Percentiles rank a stretch among this genome's conserved stretches.
phyloP scores from a whole-genome alignment of 1,139 yeast species.

The Candida sojae region DNA sequence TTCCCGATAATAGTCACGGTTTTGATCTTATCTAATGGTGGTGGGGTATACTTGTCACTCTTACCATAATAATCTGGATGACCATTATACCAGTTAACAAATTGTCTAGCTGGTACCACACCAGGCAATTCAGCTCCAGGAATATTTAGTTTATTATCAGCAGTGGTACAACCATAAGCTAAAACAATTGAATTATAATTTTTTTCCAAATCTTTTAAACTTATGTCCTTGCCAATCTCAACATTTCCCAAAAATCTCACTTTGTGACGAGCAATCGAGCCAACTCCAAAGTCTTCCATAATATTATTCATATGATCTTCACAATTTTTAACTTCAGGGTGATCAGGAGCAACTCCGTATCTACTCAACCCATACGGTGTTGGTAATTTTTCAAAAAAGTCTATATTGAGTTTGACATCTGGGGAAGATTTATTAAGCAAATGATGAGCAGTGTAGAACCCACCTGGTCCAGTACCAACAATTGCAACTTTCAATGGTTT shows the following conservation, averaged over 20 bases:
- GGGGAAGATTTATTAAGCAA: slow-evolving; percentile 52
- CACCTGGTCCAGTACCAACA: slow-evolving; percentile 97
- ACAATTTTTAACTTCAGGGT: slow-evolving; percentile 92
- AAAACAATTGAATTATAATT: slow-evolving; percentile 73
- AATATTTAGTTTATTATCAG: slow-evolving; percentile 57
- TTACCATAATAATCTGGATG: slow-evolving; percentile 58
- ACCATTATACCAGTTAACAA: slow-evolving; percentile 97
- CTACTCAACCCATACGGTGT: slow-evolving; percentile 91
- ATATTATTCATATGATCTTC: slow-evolving; percentile 77
- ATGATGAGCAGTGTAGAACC: slow-evolving; percentile 85
- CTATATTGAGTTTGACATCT: slow-evolving; percentile 39
- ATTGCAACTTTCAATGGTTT: slow-evolving; percentile 55
- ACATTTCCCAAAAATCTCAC: slow-evolving; percentile 80
- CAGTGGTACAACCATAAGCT: slow-evolving; percentile 77
- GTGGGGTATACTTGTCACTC: slow-evolving; percentile 31
- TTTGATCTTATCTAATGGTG: slow-evolving; percentile 60
- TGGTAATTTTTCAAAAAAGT: slow-evolving; percentile 78
- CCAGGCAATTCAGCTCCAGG: slow-evolving; percentile 65
- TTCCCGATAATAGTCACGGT: slow-evolving; percentile 87
- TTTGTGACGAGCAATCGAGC: slow-evolving; percentile 19
- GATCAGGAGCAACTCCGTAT: slow-evolving; percentile 99
- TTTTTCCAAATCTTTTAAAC: slow-evolving; percentile 48
- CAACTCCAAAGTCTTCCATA: slow-evolving; percentile 32
- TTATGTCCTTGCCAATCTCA: slow-evolving; percentile 57
- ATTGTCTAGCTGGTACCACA: slow-evolving; percentile 80